A percentile compares a stretch with the other conserved stretches of the same genome.
phyloP scores from a whole-genome alignment of 805 yeast species.

The Wickerhamiella australiensis region DNA sequence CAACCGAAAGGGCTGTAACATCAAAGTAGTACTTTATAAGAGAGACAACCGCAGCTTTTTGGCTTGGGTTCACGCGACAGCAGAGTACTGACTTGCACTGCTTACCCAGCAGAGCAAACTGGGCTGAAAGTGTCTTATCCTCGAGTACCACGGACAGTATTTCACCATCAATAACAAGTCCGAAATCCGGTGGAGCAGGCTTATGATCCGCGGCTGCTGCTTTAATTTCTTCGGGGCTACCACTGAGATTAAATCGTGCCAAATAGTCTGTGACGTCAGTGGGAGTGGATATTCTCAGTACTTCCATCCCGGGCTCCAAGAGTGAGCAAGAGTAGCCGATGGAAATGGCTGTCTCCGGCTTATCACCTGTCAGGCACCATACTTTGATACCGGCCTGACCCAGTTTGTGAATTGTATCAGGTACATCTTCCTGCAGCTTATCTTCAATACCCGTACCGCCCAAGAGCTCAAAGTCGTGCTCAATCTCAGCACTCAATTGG shows the following conservation, averaged over 20 bases:
- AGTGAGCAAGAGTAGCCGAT: slow-evolving; percentile 72
- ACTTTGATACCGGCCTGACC: slow-evolving; percentile 64
- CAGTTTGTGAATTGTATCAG: slow-evolving; percentile 54
- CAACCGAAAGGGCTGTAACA: slow-evolving; percentile 72
- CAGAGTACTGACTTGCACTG: slow-evolving; percentile 70
- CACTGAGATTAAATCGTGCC: slow-evolving; percentile 30
- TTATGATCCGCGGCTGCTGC: slow-evolving; percentile 49
- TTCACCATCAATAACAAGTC: slow-evolving; percentile 60
- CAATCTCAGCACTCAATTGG: slow-evolving; percentile 45
- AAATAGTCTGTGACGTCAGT: slow-evolving; percentile 40
- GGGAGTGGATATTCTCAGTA: slow-evolving; percentile 35
- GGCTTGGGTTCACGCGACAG: slow-evolving; percentile 95
- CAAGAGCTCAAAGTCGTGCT: slow-evolving; percentile 41
- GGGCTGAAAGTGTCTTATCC: not conserved
- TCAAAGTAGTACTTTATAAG: slow-evolving; percentile 76
- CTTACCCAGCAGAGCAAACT: slow-evolving; percentile 60
- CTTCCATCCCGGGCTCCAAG: slow-evolving; percentile 53
- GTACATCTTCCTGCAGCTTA: slow-evolving; percentile 65
- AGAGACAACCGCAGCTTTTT: slow-evolving; percentile 90
- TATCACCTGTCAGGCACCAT: slow-evolving; percentile 78
- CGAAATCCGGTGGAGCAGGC: slow-evolving; percentile 47
- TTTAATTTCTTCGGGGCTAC: slow-evolving; percentile 33
- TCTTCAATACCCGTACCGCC: slow-evolving; percentile 83
- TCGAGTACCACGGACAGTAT: slow-evolving; percentile 33
- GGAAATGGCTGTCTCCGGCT: slow-evolving; percentile 72